Percentiles rank a stretch among this genome's conserved stretches.
Evolutionary conservation across 192 early-diverging fungal species (phyloP).

Genomic region (Backusella morwellensis): DNA sequence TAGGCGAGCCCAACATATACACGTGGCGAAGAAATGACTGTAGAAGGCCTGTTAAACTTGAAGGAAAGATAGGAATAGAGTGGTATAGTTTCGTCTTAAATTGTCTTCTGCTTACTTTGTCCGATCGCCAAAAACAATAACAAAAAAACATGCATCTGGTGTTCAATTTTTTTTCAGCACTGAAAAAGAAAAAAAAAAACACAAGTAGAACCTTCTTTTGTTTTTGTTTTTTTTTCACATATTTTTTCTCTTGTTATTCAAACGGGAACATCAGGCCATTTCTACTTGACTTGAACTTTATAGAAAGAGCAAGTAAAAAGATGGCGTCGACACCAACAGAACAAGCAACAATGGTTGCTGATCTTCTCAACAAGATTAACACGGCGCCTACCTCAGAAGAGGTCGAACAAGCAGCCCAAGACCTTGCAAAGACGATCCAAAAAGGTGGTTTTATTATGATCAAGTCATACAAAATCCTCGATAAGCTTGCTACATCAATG

Average conservation of each 20-base stretch:
- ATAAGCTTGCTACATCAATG: conserved; percentile 50
- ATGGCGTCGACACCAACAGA: conserved; percentile 19
- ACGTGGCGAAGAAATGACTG: too few species aligned
- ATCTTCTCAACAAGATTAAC: conserved; percentile 41
- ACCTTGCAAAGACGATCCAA: conserved; percentile 40
- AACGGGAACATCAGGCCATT: neutral
- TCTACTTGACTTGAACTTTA: neutral
- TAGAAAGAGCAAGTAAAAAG: conserved; percentile 2
- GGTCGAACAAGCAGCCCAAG: conserved; percentile 49
- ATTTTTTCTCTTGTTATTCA: neutral
- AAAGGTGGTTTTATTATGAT: conserved; percentile 55
- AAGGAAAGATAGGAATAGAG: too few species aligned
- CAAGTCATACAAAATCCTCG: conserved; percentile 56
- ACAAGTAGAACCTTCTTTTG: neutral
- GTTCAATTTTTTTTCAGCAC: neutral
- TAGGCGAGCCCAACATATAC: too few species aligned
- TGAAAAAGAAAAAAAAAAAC: too few species aligned
- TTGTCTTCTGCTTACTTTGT: too few species aligned
- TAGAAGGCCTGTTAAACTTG: too few species aligned
- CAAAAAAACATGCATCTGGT: neutral
- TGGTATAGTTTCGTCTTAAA: too few species aligned
- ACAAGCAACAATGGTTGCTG: conserved; percentile 21
- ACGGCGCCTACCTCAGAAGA: conserved; percentile 51
- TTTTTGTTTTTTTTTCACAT: neutral
- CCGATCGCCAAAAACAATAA: too few species aligned